Evolutionary conservation across 192 early-diverging fungal genomes (phyloP), one percentile per base, ranked within the genome.

Genomic region (Thamnidium elegans): DNA sequence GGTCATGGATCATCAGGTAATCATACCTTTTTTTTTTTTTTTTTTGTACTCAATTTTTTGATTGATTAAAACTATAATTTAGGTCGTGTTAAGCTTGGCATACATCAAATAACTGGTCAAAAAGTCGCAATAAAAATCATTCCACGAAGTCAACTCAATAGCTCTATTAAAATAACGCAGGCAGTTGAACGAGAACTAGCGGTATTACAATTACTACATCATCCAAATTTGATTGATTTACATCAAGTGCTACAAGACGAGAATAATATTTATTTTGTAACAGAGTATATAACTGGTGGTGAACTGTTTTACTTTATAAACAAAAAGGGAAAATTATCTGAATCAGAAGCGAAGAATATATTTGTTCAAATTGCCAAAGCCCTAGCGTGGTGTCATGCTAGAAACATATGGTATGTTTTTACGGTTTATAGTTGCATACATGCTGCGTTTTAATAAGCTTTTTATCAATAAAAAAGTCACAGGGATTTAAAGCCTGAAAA

Each of bases 401-500:
- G 50, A n/a, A 55, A 71, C 19, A 71, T 71, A 45, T 66, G 69
- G 69, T 71, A 71, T 26, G 42, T 26, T 1, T 48, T 21, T 23
- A 62, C 17, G 7, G 0, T 36, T n/a, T 9, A 32, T 11, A 42
- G 7, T n/a, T 23, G 34, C 19, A 31, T n/a, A n/a, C n/a, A n/a
- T n/a, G n/a, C n/a, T n/a, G n/a, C n/a, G n/a, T n/a, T n/a, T n/a
- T n/a, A n/a, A n/a, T n/a, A n/a, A n/a, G n/a, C n/a, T n/a, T n/a
- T n/a, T n/a, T n/a, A n/a, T n/a, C n/a, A n/a, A n/a, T n/a, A n/a
- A n/a, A n/a, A n/a, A 20, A 71, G 69, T 1, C 90, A 92, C 76
- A 70, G 90, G 23, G 90, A 92, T 68, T 68, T 92, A 14, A 92
- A 92, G 59, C 89, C 87, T 17, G 90, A 92, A 73, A 80, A 80